These are phyloP conservation scores for Podosphaera aphanis DNA, from an alignment of 2,329 filamentous ascomycete genomes.

Conservation along the genomic window DNA sequence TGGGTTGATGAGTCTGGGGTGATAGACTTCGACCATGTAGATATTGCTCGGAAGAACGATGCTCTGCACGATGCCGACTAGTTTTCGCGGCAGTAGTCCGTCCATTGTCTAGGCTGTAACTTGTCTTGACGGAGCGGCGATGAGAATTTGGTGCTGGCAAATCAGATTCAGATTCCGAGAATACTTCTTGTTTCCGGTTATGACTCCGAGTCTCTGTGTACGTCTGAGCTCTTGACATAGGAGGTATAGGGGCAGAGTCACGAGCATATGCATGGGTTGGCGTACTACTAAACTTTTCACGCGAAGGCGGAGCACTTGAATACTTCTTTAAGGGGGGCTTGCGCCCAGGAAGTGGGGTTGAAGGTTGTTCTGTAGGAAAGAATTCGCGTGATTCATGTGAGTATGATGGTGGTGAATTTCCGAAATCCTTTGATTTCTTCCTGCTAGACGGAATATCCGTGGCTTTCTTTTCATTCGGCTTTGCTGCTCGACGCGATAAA, in stretches of 20 bases:
- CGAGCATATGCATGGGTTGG: slow-evolving; percentile 8
- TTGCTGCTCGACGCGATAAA: slow-evolving; percentile 13
- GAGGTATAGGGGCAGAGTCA: slow-evolving; percentile 9
- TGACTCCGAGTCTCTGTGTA: slow-evolving; percentile 6
- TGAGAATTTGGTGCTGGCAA: slow-evolving; percentile 3
- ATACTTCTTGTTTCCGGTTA: slow-evolving; percentile 7
- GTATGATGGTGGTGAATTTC: slow-evolving; percentile 6
- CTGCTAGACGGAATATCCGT: slow-evolving; percentile 10
- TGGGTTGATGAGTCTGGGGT: slow-evolving; percentile 7
- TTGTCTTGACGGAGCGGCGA: slow-evolving; percentile 2
- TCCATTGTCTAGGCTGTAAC: slow-evolving; percentile 11
- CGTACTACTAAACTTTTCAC: slow-evolving; percentile 12
- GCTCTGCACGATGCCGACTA: slow-evolving; percentile 2
- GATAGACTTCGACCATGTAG: slow-evolving; percentile 9
- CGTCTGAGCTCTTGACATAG: slow-evolving; percentile 12
- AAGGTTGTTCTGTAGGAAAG: slow-evolving; percentile 13
- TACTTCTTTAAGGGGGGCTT: slow-evolving; percentile 13
- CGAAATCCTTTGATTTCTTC: slow-evolving; percentile 6
- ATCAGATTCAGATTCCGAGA: slow-evolving; percentile 9
- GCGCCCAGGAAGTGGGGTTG: slow-evolving; percentile 8
- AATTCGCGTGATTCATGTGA: slow-evolving; percentile 4
- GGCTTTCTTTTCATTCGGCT: slow-evolving; percentile 9
- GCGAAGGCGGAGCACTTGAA: slow-evolving; percentile 11
- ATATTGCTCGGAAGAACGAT: slow-evolving; percentile 5
- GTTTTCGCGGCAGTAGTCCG: slow-evolving; percentile 4